Conservation (phyloP, 192 early-diverging fungal species). For the Rhizophagus prolifer region DNA sequence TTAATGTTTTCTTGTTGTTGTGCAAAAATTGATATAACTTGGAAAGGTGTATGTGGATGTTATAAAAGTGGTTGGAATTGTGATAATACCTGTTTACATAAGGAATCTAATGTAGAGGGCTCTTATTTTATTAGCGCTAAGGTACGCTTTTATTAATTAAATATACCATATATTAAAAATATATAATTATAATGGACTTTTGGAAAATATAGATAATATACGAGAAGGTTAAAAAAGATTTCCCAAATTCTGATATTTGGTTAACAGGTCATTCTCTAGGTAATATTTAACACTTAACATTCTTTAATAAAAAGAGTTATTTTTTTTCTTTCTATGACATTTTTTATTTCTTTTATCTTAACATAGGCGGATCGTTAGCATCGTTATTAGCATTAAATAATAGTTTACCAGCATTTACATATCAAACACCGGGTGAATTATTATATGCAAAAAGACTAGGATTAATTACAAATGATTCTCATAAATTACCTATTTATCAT, state of each 20-base stretch:
- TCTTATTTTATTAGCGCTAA: constrained; percentile 54
- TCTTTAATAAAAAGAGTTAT: no score
- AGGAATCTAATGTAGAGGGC: constrained; percentile 56
- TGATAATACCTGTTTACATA: constrained; percentile 59
- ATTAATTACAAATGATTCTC: constrained; percentile 47
- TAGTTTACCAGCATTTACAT: constrained; percentile 81
- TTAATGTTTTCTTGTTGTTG: constrained; percentile 97
- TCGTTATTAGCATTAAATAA: constrained; percentile 80
- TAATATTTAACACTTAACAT: background rate
- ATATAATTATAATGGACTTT: background rate
- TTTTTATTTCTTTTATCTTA: background rate
- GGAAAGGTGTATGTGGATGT: constrained; percentile 88
- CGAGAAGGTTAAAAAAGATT: constrained; percentile 61
- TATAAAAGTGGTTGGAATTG: constrained; percentile 59
- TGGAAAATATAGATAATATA: constrained; percentile 54
- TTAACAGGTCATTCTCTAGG: constrained; percentile 85
- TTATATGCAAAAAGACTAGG: constrained; percentile 70
- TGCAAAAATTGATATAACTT: constrained; percentile 80
- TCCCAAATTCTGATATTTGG: constrained; percentile 72
- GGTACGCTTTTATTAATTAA: constrained; percentile 31
- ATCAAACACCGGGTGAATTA: constrained; percentile 81
- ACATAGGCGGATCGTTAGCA: constrained; percentile 55
- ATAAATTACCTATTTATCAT: constrained; percentile 79
- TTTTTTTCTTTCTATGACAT: no score
- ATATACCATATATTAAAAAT: background rate